phyloP scores from a whole-genome alignment of 164 flowering plant genomes.

The Tetracentron sinense region DNA sequence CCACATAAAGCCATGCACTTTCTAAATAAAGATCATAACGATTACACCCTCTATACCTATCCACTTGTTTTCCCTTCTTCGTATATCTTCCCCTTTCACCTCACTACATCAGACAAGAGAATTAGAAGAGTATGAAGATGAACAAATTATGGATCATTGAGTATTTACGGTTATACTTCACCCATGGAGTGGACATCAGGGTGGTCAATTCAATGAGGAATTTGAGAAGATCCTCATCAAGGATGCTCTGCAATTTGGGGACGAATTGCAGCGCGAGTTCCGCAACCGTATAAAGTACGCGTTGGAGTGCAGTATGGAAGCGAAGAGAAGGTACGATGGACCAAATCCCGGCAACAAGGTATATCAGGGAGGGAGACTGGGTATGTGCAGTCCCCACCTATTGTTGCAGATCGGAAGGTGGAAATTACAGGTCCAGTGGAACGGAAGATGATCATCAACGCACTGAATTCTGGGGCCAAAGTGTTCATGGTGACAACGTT shows the following conservation, averaged over 20 bases:
- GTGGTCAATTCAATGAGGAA: constrained; percentile 59
- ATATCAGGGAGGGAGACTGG: constrained; percentile 54
- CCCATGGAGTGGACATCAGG: constrained; percentile 79
- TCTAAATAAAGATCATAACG: not conserved
- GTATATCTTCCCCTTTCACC: too few species aligned
- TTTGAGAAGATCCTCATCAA: constrained; percentile 59
- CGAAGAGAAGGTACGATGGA: constrained; percentile 26
- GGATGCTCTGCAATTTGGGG: constrained; percentile 29
- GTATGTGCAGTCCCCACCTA: constrained; percentile 38
- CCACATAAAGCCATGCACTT: not conserved
- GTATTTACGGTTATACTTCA: constrained; percentile 1
- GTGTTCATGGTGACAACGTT: not conserved
- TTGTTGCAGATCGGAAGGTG: constrained; percentile 79
- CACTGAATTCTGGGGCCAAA: constrained; percentile 56
- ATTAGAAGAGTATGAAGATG: not conserved
- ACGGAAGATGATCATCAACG: constrained; percentile 91
- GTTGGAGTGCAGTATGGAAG: constrained; percentile 71
- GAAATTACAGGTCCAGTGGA: constrained; percentile 95
- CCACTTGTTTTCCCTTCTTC: too few species aligned
- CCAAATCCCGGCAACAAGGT: constrained; percentile 67
- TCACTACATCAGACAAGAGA: too few species aligned
- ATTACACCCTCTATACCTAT: not conserved
- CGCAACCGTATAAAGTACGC: constrained; percentile 54
- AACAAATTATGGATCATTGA: not conserved
- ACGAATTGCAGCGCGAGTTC: constrained; percentile 73